phyloP scores from a whole-genome alignment of 768 basidiomycete species.

The Mycena capillaripes region DNA sequence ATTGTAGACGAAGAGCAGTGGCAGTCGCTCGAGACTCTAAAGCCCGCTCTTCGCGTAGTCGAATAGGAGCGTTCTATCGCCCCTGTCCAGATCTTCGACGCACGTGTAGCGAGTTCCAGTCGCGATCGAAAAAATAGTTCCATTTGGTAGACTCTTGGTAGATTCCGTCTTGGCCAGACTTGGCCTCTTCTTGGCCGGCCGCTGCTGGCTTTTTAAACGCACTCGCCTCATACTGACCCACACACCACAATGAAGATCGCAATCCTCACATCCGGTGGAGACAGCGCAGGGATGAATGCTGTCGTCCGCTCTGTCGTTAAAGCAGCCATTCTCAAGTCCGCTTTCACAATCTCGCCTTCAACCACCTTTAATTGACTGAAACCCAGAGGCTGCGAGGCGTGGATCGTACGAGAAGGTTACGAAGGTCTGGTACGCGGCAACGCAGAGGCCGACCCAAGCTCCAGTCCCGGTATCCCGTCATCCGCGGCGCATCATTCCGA shows the following conservation, averaged over 20 bases:
- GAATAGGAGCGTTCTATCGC: conserved; percentile 1
- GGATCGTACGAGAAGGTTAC: conserved; percentile 97
- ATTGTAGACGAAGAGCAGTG: too few species aligned
- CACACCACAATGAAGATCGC: conserved; percentile 83
- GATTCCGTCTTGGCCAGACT: too few species aligned
- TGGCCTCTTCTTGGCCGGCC: too few species aligned
- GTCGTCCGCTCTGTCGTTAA: conserved; percentile 95
- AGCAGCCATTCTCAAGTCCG: conserved; percentile 90
- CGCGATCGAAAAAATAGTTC: neutral
- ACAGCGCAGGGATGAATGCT: conserved; percentile 98
- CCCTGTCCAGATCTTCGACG: neutral
- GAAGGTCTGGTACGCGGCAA: conserved; percentile 98
- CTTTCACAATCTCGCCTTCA: conserved; percentile 26
- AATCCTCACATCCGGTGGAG: conserved; percentile 95
- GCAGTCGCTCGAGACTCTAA: too few species aligned
- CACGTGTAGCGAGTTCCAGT: neutral
- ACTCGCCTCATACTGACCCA: neutral
- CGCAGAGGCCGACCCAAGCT: conserved; percentile 50
- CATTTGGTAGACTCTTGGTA: too few species aligned
- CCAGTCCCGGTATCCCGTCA: conserved; percentile 46
- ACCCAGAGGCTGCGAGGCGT: conserved; percentile 92
- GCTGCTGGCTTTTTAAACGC: neutral
- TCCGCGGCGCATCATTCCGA: conserved; percentile 20
- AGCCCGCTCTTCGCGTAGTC: neutral
- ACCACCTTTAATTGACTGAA: conserved; percentile 14